Evolutionary conservation across 2,329 filamentous ascomycete species (phyloP).

Genomic region (Pseudogymnoascus verrucosus): DNA sequence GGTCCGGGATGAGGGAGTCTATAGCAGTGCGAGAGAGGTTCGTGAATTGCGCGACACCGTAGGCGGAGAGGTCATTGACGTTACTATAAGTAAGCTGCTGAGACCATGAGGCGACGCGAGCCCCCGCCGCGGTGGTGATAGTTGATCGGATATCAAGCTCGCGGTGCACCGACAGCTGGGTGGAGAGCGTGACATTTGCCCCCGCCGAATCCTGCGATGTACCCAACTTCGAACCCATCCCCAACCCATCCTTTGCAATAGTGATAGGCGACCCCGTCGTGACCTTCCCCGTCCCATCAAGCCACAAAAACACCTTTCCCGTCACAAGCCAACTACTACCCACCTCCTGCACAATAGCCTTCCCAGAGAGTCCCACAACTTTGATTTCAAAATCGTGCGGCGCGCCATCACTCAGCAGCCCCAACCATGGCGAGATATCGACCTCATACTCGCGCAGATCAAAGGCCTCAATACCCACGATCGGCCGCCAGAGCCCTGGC

Average conservation of each 20-base stretch:
- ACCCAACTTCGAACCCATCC: conserved; percentile 42
- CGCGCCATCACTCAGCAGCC: conserved; percentile 56
- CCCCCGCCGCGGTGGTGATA: conserved; percentile 41
- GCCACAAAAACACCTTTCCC: conserved; percentile 75
- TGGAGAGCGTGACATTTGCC: conserved; percentile 51
- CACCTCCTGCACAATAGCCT: conserved; percentile 44
- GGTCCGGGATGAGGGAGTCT: conserved; percentile 29
- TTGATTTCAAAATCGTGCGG: conserved; percentile 60
- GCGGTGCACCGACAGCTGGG: conserved; percentile 49
- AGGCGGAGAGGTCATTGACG: conserved; percentile 43
- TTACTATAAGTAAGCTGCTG: conserved; percentile 52
- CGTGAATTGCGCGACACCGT: conserved; percentile 46
- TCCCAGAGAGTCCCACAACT: conserved; percentile 51
- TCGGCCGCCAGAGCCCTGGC: conserved; percentile 67
- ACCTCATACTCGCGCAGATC: conserved; percentile 74
- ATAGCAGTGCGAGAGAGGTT: conserved; percentile 43
- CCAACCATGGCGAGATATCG: conserved; percentile 71
- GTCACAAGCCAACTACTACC: conserved; percentile 67
- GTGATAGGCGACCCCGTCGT: conserved; percentile 41
- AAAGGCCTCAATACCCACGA: conserved; percentile 72
- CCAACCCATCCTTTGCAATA: conserved; percentile 31
- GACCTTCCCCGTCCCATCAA: conserved; percentile 42
- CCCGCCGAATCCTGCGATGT: conserved; percentile 41
- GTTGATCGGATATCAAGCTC: conserved; percentile 44
- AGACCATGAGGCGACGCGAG: conserved; percentile 41